Evolutionary conservation across 1,284 basidiomycete species (phyloP), one percentile per base, ranked within the genome.

Genomic region (Pseudozyma pruni): DNA sequence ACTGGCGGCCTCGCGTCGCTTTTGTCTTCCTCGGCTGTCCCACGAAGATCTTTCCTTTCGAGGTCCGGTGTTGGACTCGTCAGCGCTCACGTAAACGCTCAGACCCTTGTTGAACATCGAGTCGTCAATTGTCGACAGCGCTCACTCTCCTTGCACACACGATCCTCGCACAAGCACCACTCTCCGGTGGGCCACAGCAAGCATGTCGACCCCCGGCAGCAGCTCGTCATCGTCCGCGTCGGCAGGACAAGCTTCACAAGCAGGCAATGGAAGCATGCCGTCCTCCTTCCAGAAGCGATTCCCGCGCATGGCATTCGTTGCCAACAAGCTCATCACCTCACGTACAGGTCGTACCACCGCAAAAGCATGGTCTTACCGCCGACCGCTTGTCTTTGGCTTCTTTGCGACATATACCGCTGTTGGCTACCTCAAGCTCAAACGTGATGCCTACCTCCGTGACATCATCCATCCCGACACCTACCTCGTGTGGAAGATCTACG

Each of bases 401-500:
- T 60, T 60, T 25, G 58, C 60, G 7, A 72, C 72, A 11, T 76
- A 72, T 48, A 58, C 59, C 8, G 72, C 63, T 8, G 35, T 68
- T 22, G 66, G 58, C 8, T 76, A 76, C 34, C 56, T 72, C 41
- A 69, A 64, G 56, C 63, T 67, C 42, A 60, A 56, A 53, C 57
- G 68, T n/a, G 61, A 66, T 43, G 68, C 62, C 27, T 66, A 66
- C 47, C 50, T 71, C 6, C 68, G 68, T 13, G 74, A 78, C 41
- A 32, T 59, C 37, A 59, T 79, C 14, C 59, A 70, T 23, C 72
- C 74, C 4, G 76, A 77, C 17, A 79, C 81, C 34, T 81, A 76
- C 52, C 66, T 82, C 2, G 74, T 80, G 17, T 79, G 79, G 77
- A 81, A 81, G 50, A 47, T 82, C 27, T 77, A 81, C 51, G 75